Evolutionary conservation across 345 rosid genomes (phyloP).

Genomic region (Arabis alpina): DNA sequence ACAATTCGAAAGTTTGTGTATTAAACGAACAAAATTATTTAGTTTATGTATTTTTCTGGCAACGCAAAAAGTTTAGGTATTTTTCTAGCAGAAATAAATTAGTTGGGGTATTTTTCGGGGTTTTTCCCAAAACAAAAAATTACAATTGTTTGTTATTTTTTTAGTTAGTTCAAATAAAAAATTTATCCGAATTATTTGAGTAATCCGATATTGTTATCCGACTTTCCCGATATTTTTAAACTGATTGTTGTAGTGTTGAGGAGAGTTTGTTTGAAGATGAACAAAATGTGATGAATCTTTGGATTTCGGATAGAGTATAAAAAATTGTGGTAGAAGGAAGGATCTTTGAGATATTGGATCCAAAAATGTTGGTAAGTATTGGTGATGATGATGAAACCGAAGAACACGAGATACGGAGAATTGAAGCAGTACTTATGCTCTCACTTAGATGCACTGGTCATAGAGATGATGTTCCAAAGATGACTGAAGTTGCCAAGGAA

Average conservation of each 20-base stretch:
- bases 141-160: too few species aligned
- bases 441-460: slow-evolving; percentile 41
- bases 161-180: too few species aligned
- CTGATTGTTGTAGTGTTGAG: slow-evolving; percentile 28
- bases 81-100: too few species aligned
- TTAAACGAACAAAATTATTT: too few species aligned
- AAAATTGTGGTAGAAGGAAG: slow-evolving; percentile 31
- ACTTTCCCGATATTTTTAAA: too few species aligned
- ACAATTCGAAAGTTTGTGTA: too few species aligned
- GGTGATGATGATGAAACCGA: background rate
- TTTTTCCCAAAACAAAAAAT: too few species aligned
- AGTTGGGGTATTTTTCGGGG: too few species aligned
- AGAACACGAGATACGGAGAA: slow-evolving; percentile 7
- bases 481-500: slow-evolving; percentile 40
- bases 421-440: slow-evolving; percentile 24
- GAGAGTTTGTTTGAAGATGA: slow-evolving; percentile 31
- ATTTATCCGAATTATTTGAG: too few species aligned
- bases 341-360: slow-evolving; percentile 33
- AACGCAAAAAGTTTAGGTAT: too few species aligned
- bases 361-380: slow-evolving; percentile 6
- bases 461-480: slow-evolving; percentile 44
- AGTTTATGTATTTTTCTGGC: too few species aligned
- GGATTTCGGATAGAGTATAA: slow-evolving; percentile 33
- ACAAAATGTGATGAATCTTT: slow-evolving; percentile 27
- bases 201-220: too few species aligned